Percentiles rank a stretch among this genome's conserved stretches.
Evolutionary conservation across 768 basidiomycete species (phyloP).

Genomic region (Postia placenta): DNA sequence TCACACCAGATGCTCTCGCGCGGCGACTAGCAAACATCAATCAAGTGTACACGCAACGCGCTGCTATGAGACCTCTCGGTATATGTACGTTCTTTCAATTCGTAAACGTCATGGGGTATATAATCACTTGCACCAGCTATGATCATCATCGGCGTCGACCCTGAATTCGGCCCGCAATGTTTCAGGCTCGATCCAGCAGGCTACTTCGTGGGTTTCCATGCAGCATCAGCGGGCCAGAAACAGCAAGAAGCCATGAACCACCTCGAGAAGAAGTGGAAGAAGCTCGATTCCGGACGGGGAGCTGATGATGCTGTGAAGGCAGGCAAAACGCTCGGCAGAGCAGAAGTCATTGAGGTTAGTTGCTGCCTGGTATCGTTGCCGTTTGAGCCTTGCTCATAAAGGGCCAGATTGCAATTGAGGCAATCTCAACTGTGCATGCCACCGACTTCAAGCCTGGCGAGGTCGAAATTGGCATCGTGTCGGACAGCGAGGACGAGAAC

Average conservation of each 20-base stretch:
- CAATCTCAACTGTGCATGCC: constrained; percentile 88
- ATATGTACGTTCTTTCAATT: constrained; percentile 59
- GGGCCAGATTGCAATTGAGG: constrained; percentile 94
- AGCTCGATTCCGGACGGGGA: constrained; percentile 71
- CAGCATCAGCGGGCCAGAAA: constrained; percentile 92
- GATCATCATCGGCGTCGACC: constrained; percentile 91
- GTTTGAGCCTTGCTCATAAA: not conserved
- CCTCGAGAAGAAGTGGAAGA: constrained; percentile 99
- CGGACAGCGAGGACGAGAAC: constrained; percentile 65
- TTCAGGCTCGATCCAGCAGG: constrained; percentile 99
- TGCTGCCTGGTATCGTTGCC: not conserved
- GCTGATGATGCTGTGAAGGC: constrained; percentile 76
- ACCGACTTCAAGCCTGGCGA: constrained; percentile 96
- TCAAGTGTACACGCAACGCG: constrained; percentile 97
- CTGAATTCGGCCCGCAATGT: constrained; percentile 89
- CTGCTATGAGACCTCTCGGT: constrained; percentile 93
- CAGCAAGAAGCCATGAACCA: constrained; percentile 99
- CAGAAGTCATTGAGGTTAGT: constrained; percentile 86
- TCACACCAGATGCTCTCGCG: constrained; percentile 94
- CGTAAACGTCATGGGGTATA: not conserved
- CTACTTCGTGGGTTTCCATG: constrained; percentile 97
- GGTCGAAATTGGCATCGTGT: constrained; percentile 94
- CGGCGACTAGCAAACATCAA: constrained; percentile 95
- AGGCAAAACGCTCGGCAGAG: constrained; percentile 63
- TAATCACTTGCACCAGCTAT: constrained; percentile 58